phyloP scores from a whole-genome alignment of 31 red algal genomes.

The Endocladia muricata region DNA sequence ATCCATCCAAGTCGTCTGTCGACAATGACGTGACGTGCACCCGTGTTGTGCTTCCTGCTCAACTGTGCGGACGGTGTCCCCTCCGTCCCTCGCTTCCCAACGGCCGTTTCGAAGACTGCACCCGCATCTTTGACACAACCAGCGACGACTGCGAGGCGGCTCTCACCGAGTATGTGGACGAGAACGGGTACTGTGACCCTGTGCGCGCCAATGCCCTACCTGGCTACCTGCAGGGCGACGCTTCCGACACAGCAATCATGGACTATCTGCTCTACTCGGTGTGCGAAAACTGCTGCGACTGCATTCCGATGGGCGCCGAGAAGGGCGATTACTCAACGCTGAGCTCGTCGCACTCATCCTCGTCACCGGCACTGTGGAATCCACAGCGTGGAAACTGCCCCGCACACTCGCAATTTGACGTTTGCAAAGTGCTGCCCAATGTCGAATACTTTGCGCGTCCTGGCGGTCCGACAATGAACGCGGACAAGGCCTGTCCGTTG shows the following conservation, averaged over 20 bases:
- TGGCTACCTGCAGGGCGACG: not conserved
- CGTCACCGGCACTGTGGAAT: slow-evolving; percentile 30
- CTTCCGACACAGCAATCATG: slow-evolving; percentile 13
- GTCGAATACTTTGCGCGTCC: slow-evolving; percentile 17
- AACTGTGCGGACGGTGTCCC: slow-evolving; percentile 20
- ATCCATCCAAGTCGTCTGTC: not conserved
- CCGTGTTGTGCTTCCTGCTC: slow-evolving; percentile 18
- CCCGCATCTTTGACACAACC: slow-evolving; percentile 39
- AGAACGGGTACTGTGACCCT: slow-evolving; percentile 45
- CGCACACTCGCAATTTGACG: slow-evolving; percentile 54
- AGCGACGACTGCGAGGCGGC: slow-evolving; percentile 15
- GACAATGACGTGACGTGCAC: slow-evolving; percentile 12
- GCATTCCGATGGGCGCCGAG: slow-evolving; percentile 43
- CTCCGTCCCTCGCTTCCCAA: slow-evolving; percentile 6
- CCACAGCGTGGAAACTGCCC: slow-evolving; percentile 52
- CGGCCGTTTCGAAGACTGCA: slow-evolving; percentile 15
- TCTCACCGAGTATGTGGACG: slow-evolving; percentile 28
- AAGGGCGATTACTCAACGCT: slow-evolving; percentile 23
- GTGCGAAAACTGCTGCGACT: slow-evolving; percentile 75
- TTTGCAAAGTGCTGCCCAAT: slow-evolving; percentile 57
- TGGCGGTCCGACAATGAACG: slow-evolving; percentile 12
- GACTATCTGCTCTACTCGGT: slow-evolving; percentile 72
- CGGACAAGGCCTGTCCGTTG: slow-evolving; percentile 25
- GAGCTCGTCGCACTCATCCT: not conserved
- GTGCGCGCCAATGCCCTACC: slow-evolving; percentile 28